Percentiles rank a stretch among this genome's conserved stretches.
Conservation (phyloP, 1,284 basidiomycete species). For the Cronartium quercuum region DNA sequence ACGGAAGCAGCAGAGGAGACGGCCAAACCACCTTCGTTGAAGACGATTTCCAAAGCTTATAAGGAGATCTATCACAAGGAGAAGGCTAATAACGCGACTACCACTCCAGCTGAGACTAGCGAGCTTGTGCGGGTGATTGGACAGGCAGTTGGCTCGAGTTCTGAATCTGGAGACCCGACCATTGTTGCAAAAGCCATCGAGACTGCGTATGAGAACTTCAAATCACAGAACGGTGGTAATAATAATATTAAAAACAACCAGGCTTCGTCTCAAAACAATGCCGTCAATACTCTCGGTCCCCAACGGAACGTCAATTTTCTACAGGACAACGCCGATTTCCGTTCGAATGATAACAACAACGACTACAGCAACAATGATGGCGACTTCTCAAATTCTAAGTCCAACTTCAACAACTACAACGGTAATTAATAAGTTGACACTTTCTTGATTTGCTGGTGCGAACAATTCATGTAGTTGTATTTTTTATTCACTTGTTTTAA, state of each 20-base stretch:
- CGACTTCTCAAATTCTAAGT: neutral
- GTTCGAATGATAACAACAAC: neutral
- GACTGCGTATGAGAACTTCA: constrained; percentile 20
- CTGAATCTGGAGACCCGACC: constrained; percentile 10
- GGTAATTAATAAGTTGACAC: neutral
- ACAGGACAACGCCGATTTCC: neutral
- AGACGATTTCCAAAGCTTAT: constrained; percentile 12
- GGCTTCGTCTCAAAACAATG: neutral
- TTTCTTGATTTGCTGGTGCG: no score
- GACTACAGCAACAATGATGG: neutral
- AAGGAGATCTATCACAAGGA: constrained; percentile 20
- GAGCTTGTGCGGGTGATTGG: constrained; percentile 8
- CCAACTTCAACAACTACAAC: neutral
- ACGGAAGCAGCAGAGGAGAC: constrained; percentile 7
- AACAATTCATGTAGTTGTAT: no score
- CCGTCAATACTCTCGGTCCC: neutral
- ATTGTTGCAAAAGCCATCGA: constrained; percentile 16
- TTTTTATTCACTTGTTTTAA: no score
- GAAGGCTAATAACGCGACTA: neutral
- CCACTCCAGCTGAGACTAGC: constrained; percentile 3
- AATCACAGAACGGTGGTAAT: neutral
- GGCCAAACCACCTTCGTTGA: neutral
- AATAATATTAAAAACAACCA: neutral
- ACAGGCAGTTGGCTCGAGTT: constrained; percentile 3
- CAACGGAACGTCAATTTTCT: neutral